These are phyloP conservation scores for Glaciozyma martinii DNA, from an alignment of 768 basidiomycete genomes.

Conservation along the genomic window DNA sequence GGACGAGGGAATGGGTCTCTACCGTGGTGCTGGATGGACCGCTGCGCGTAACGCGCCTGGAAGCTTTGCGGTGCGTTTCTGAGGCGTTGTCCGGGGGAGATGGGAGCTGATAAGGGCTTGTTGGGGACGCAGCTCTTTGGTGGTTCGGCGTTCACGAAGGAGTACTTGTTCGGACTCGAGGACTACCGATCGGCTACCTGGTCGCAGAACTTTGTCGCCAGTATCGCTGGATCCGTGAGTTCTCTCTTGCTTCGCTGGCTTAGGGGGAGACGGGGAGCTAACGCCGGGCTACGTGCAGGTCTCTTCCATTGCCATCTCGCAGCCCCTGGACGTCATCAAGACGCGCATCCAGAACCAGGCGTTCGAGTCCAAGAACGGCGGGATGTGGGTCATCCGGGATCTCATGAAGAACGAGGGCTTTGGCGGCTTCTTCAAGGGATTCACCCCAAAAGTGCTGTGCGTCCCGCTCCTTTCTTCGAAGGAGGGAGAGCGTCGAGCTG, in stretches of 20 bases:
- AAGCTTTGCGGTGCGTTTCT: conserved; percentile 68
- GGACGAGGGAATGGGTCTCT: conserved; percentile 85
- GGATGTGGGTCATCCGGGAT: conserved; percentile 71
- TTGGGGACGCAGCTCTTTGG: conserved; percentile 70
- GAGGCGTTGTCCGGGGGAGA: no score
- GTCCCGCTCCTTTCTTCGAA: conserved; percentile 16
- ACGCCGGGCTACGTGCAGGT: conserved; percentile 40
- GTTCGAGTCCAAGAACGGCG: conserved; percentile 51
- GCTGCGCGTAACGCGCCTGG: conserved; percentile 90
- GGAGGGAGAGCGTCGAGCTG: neutral
- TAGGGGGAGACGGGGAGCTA: neutral
- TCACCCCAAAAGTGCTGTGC: conserved; percentile 76
- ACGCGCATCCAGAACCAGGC: conserved; percentile 96
- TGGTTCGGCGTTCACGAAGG: conserved; percentile 88
- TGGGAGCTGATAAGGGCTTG: neutral
- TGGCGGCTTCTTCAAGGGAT: conserved; percentile 82
- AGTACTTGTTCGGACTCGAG: conserved; percentile 74
- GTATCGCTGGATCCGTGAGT: conserved; percentile 66
- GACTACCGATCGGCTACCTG: conserved; percentile 96
- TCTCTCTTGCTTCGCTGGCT: neutral
- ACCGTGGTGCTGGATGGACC: conserved; percentile 98
- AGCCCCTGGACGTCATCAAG: conserved; percentile 85
- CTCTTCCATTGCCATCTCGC: conserved; percentile 89
- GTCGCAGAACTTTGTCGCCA: conserved; percentile 93
- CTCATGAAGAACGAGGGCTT: conserved; percentile 77